A percentile compares a stretch with the other conserved stretches of the same genome.
Evolutionary conservation across 2,329 filamentous ascomycete genomes (phyloP).

Genomic region (Pseudocercospora pini-densiflorae): DNA sequence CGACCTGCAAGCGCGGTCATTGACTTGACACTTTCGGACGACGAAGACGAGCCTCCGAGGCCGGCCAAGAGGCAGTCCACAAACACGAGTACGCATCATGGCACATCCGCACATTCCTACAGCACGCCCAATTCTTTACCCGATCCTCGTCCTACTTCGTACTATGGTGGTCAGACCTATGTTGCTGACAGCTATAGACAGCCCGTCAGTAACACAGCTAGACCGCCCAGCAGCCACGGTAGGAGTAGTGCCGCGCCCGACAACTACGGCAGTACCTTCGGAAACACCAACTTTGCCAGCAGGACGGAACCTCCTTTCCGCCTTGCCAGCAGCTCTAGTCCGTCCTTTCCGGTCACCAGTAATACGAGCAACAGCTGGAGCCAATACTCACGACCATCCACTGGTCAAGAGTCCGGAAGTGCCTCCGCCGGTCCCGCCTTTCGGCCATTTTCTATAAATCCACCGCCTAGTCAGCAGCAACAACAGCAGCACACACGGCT

Average conservation of each 20-base stretch:
- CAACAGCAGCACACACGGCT: slow-evolving; percentile 13
- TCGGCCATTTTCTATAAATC: slow-evolving; percentile 18
- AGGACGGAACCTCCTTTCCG: slow-evolving; percentile 19
- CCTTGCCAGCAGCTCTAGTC: slow-evolving; percentile 17
- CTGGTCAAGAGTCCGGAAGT: slow-evolving; percentile 10
- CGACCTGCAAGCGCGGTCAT: slow-evolving; percentile 52
- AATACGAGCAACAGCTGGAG: slow-evolving; percentile 10
- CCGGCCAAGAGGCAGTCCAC: slow-evolving; percentile 40
- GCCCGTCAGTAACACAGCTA: slow-evolving; percentile 26
- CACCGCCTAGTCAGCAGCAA: slow-evolving; percentile 14
- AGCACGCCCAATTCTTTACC: slow-evolving; percentile 32
- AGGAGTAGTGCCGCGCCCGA: slow-evolving; percentile 20
- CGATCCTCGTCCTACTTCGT: slow-evolving; percentile 27
- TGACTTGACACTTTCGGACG: slow-evolving; percentile 54
- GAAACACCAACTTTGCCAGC: slow-evolving; percentile 11
- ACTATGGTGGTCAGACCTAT: slow-evolving; percentile 20
- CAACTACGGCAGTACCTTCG: slow-evolving; percentile 8
- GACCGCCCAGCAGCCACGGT: slow-evolving; percentile 25
- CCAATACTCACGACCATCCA: slow-evolving; percentile 18
- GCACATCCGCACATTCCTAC: slow-evolving; percentile 26
- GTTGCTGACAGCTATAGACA: slow-evolving; percentile 33
- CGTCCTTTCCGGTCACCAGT: slow-evolving; percentile 16
- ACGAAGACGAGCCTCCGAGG: slow-evolving; percentile 49
- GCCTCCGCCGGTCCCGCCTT: slow-evolving; percentile 7
- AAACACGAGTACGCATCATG: slow-evolving; percentile 33